Percentiles rank a stretch among this genome's conserved stretches.
Conservation (phyloP, 768 basidiomycete genomes). For the Cytidiella melzeri region DNA sequence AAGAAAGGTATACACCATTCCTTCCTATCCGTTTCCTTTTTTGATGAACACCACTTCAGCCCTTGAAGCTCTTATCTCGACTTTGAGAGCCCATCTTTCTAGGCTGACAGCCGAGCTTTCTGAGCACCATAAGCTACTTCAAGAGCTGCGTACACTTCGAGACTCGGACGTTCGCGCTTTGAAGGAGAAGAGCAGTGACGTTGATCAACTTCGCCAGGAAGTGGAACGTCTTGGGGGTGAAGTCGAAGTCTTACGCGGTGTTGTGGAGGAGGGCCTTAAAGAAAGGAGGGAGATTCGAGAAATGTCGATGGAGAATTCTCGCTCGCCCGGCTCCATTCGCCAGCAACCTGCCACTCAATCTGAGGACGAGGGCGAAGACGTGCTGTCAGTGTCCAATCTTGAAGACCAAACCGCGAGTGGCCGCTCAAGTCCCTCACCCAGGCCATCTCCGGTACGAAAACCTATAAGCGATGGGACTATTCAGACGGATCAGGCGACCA, state of each 20-base stretch:
- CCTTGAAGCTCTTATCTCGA: conserved; percentile 71
- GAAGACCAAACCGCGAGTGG: conserved; percentile 4
- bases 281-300: conserved; percentile 60
- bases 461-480: conserved; percentile 37
- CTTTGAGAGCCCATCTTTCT: conserved; percentile 68
- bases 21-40: background rate
- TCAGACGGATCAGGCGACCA: conserved; percentile 48
- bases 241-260: conserved; percentile 78
- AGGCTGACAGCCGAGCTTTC: conserved; percentile 76
- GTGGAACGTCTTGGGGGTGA: conserved; percentile 81
- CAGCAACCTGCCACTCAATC: conserved; percentile 15
- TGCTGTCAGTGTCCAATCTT: conserved; percentile 10
- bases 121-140: conserved; percentile 65
- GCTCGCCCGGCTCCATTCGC: background rate
- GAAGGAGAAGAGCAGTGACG: conserved; percentile 57
- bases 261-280: conserved; percentile 82
- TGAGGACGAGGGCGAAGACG: conserved; percentile 20
- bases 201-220: conserved; percentile 62
- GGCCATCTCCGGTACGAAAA: conserved; percentile 31
- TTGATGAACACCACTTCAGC: conserved; percentile 38
- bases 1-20: conserved; percentile 66
- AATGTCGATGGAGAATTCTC: conserved; percentile 14
- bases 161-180: conserved; percentile 56
- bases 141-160: conserved; percentile 55
- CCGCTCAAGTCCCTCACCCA: conserved; percentile 12